phyloP scores from a whole-genome alignment of 2,329 filamentous ascomycete species.

The Emmonsiellopsis sp. region DNA sequence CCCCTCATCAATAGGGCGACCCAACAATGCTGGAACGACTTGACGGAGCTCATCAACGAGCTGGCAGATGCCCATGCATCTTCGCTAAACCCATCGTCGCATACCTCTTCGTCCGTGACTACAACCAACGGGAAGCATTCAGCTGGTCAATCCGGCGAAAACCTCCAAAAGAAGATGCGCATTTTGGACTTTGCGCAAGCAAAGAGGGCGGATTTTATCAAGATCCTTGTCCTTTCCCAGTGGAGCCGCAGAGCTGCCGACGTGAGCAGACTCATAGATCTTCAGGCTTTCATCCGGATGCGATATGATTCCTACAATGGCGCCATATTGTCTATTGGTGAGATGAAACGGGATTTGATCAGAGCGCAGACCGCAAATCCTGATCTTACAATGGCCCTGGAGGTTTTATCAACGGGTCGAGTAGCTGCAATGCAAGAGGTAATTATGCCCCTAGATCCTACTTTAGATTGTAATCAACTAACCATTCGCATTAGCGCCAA shows the following conservation, averaged over 20 bases:
- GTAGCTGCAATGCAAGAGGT: constrained; percentile 72
- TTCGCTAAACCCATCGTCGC: constrained; percentile 26
- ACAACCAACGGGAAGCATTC: constrained; percentile 10
- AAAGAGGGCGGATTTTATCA: constrained; percentile 81
- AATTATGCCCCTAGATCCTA: constrained; percentile 12
- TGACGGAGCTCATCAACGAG: constrained; percentile 60
- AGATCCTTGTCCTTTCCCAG: constrained; percentile 78
- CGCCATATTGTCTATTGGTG: constrained; percentile 54
- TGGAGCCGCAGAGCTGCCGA: constrained; percentile 75
- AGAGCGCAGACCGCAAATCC: constrained; percentile 74
- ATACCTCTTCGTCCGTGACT: constrained; percentile 15
- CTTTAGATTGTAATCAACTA: constrained; percentile 4
- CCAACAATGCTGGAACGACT: constrained; percentile 71
- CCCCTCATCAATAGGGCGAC: constrained; percentile 67
- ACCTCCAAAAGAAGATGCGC: constrained; percentile 63
- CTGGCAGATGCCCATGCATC: constrained; percentile 60
- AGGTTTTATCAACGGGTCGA: constrained; percentile 70
- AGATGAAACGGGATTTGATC: constrained; percentile 63
- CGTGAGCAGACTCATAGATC: constrained; percentile 79
- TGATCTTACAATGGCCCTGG: constrained; percentile 79
- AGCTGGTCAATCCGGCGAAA: constrained; percentile 40
- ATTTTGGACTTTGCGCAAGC: constrained; percentile 71
- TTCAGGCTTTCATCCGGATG: constrained; percentile 63
- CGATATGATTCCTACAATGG: constrained; percentile 52
- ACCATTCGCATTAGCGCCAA: constrained; percentile 44